Base-by-base conservation (phyloP, 2,329 filamentous ascomycete species). In the Paecilomyces formosus region DNA sequence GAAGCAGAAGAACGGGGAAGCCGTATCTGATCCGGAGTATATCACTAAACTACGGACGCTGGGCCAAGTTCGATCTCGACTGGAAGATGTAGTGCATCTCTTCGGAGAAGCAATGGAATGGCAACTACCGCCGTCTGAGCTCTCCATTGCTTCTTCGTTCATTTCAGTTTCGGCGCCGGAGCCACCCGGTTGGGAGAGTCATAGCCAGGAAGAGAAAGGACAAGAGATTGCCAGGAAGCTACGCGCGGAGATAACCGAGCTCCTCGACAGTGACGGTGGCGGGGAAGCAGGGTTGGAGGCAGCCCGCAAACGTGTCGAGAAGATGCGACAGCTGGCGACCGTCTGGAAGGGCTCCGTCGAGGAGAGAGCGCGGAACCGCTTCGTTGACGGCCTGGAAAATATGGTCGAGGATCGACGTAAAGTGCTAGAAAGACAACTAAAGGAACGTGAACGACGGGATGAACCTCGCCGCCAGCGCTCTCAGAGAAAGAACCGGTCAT, bases 81-180 rank as follows among this genome's bases (percentile, higher is more conserved):
- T 99, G 15, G 92, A 97, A 63, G 83, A 86, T 1, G 92, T 97
- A 24, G 92, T 97, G 68, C 89, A 90, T 72, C 88, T 88, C 0
- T 99, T 99, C 72, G 93, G 92, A 49, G 88, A 95, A 66, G 93
- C 94, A 31, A 96, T 97, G 90, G 88, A 95, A 66, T 97, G 96
- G 82, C 88, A 90, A 0, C 85, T 97, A 55, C 90, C 93, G 0
- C 92, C 93, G 0, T 95, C 90, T 0, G 92, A 96, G 70, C 76
- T 92, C 12, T 93, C 89, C 0, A 84, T 95, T 58, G 85, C 88
- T 53, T 93, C 90, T 0, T 92, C 89, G 0, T 92, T 97, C 68
- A 85, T 97, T 53, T 95, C 90, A 5, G 91, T 97, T 12, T 96
- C 92, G 0, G 90, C 89, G 0, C 92, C 93, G 0, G 89, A 93